These are phyloP conservation scores for Hanseniaspora jakobsenii DNA, from an alignment of 805 yeast genomes.

Conservation along the genomic window DNA sequence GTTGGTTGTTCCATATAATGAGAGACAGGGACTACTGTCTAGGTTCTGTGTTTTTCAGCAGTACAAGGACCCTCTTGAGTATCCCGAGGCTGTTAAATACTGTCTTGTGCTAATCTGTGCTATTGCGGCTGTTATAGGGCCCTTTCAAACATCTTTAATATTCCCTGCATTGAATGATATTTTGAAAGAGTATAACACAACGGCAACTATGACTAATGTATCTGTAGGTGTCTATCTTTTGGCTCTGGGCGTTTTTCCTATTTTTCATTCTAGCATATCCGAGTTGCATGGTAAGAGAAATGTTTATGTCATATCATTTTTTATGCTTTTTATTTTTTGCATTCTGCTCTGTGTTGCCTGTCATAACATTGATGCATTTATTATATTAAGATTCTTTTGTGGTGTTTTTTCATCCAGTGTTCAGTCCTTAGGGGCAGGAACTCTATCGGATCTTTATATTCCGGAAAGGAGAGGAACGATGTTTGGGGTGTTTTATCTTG, in stretches of 20 bases:
- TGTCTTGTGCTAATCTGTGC: conserved; percentile 56
- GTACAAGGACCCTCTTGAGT: conserved; percentile 56
- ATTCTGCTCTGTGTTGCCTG: conserved; percentile 56
- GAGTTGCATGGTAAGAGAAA: conserved; percentile 66
- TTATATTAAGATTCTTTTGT: conserved; percentile 54
- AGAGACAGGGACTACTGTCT: conserved; percentile 51
- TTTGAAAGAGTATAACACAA: conserved; percentile 41
- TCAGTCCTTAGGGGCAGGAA: conserved; percentile 83
- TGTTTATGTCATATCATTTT: conserved; percentile 58
- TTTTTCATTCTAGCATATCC: conserved; percentile 80
- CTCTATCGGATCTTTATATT: conserved; percentile 59
- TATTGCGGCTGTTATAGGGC: conserved; percentile 65
- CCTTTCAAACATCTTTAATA: conserved; percentile 79
- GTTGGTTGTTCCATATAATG: conserved; percentile 20
- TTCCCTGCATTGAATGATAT: conserved; percentile 65
- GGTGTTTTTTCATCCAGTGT: conserved; percentile 81
- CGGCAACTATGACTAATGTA: conserved; percentile 52
- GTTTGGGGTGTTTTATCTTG: conserved; percentile 69
- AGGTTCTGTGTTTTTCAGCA: conserved; percentile 48
- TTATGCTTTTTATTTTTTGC: conserved; percentile 50
- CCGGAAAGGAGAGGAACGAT: conserved; percentile 64
- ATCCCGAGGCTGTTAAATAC: conserved; percentile 39
- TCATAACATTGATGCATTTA: conserved; percentile 47
- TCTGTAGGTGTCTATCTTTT: conserved; percentile 70
- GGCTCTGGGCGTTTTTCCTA: conserved; percentile 64